Percentiles rank a stretch among this genome's conserved stretches.
Conservation (phyloP, 148 eudicot species). For the Rhododendron ferrugineum region DNA sequence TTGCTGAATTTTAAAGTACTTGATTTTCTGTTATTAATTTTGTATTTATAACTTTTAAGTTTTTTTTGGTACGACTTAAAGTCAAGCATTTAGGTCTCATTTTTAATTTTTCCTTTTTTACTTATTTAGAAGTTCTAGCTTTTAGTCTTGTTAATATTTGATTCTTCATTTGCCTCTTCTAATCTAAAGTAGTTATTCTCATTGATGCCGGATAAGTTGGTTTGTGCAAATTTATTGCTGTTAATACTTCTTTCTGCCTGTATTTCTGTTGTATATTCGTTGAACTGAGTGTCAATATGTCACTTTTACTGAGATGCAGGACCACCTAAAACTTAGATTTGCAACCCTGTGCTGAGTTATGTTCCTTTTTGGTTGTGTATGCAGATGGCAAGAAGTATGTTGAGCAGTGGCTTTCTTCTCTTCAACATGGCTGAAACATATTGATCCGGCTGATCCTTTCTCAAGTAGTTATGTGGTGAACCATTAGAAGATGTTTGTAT, state of each 20-base stretch:
- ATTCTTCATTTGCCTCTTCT: background rate
- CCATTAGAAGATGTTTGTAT: background rate
- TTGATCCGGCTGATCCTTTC: constrained; percentile 6
- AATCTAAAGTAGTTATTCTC: background rate
- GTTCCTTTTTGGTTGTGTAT: constrained; percentile 15
- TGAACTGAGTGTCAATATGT: background rate
- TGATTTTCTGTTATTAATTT: background rate
- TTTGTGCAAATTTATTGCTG: background rate
- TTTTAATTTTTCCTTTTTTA: background rate
- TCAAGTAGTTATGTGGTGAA: constrained; percentile 6
- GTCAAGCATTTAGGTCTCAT: background rate
- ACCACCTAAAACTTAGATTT: background rate
- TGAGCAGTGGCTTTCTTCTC: constrained; percentile 55
- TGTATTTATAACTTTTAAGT: background rate
- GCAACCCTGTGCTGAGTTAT: constrained; percentile 6
- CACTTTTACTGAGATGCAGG: background rate
- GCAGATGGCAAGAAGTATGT: constrained; percentile 37
- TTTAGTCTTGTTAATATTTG: background rate
- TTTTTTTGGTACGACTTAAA: background rate
- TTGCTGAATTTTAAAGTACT: background rate
- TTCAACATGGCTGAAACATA: constrained; percentile 29
- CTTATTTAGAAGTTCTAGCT: background rate
- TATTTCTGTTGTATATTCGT: background rate
- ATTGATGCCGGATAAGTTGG: background rate
- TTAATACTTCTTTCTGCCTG: background rate